Evolutionary conservation across 345 rosid species (phyloP), one percentile per base, ranked within the genome.

Genomic region (Acer campestre): DNA sequence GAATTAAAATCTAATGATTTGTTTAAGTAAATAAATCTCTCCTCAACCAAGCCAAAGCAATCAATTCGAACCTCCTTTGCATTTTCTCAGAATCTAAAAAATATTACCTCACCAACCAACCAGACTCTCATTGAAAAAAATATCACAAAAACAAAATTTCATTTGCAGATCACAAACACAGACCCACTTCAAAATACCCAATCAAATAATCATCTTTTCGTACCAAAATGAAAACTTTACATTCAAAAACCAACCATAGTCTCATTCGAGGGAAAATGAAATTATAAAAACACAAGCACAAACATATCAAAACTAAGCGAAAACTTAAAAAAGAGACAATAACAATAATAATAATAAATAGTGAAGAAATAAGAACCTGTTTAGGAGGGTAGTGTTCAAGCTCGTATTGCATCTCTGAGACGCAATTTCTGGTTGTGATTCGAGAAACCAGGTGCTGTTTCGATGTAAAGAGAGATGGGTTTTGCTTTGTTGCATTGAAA

Each of bases 371-470:
- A 49, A 67, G 49, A 62, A 91, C 90, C 79, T 83, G 83, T 58
- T 76, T 61, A 11, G 88, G 87, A 78, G 92, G 88, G 10, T 74
- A 75, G 65, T 67, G 86, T 7, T 92, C 90, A 76, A 89, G 85
- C 82, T 93, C 98, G 77, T 83, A 90, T 12, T 90, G 96, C 97
- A 87, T 91, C 48, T 90, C 95, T 9, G 95, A 83, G 0, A 85
- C 75, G 85, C 89, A 93, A 78, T 71, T 83, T 80, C 91, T 63
- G 63, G 4, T 83, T 48, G 89, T 56, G 82, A 67, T 82, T 17
- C 68, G 63, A 73, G 75, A 73, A 68, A 67, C 78, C 1, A 40
- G 73, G 23, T 46, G 40, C 1, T 40, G 62, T 14, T 63, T 62
- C 22, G 44, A 73, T 62, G 29, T 48, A 25, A 17, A 61, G 27